Conservation (phyloP, 441 rosid species). For the Populus hybrid region DNA sequence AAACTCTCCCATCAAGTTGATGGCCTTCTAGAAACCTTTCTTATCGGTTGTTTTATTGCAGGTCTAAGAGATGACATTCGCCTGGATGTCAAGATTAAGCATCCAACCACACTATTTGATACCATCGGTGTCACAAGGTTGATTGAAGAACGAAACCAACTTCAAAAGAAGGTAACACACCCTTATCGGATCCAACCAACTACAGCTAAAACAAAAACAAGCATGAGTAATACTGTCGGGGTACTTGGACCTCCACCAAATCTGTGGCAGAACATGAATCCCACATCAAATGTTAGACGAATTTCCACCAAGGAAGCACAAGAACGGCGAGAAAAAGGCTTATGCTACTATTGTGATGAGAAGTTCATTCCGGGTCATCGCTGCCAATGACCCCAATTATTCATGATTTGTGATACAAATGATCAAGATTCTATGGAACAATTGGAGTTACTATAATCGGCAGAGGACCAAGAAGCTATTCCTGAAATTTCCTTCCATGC, state of each 20-base stretch:
- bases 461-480: accelerated
- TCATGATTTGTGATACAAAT: neutral
- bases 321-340: neutral
- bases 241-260: neutral
- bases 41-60: neutral
- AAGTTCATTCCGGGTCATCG: neutral
- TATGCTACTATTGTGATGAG: neutral
- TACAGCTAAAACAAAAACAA: accelerated
- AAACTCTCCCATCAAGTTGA: neutral
- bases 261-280: neutral
- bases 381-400: neutral
- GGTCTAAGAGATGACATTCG: neutral
- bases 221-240: accelerated
- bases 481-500: neutral
- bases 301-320: neutral
- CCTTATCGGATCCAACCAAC: accelerated
- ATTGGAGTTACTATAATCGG: accelerated
- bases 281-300: neutral
- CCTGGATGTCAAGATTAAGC: neutral
- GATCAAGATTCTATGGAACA: neutral
- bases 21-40: neutral
- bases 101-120: neutral
- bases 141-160: neutral
- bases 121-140: neutral
- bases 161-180: neutral